Conservation (phyloP, 2,329 filamentous ascomycete genomes). For the Fusarium sambucinum region DNA sequence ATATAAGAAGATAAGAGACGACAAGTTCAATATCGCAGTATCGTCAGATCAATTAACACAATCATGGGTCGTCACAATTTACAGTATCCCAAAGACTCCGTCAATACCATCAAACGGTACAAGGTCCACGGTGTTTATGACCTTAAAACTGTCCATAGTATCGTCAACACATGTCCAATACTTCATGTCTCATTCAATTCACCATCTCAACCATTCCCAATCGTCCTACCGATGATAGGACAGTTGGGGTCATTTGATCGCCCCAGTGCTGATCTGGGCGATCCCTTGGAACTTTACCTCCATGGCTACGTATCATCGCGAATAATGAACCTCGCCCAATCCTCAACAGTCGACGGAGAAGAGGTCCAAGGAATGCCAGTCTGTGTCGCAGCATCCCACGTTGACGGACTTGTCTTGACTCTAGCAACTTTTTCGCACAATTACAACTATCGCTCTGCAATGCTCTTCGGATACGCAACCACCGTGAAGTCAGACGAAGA, state of each 20-base stretch:
- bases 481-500: constrained; percentile 76
- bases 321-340: constrained; percentile 73
- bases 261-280: constrained; percentile 70
- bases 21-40: neutral
- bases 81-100: constrained; percentile 72
- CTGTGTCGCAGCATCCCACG: constrained; percentile 76
- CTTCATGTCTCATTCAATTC: constrained; percentile 83
- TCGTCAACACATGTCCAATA: constrained; percentile 81
- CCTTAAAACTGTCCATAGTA: constrained; percentile 76
- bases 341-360: neutral
- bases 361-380: constrained; percentile 71
- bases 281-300: constrained; percentile 81
- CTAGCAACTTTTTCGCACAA: constrained; percentile 84
- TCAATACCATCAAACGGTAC: constrained; percentile 76
- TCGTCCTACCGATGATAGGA: constrained; percentile 87
- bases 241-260: constrained; percentile 79
- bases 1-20: constrained; percentile 13
- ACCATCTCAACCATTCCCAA: constrained; percentile 75
- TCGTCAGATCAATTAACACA: neutral
- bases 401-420: constrained; percentile 84
- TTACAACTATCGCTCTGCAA: constrained; percentile 87
- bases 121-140: constrained; percentile 77
- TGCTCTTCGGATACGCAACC: constrained; percentile 79
- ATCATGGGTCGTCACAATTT: constrained; percentile 57
- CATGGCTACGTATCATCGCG: constrained; percentile 87